Evolutionary conservation across 139 green algal species (phyloP), one percentile per base, ranked within the genome.

Genomic region (Mesotaenium endlicherianum): DNA sequence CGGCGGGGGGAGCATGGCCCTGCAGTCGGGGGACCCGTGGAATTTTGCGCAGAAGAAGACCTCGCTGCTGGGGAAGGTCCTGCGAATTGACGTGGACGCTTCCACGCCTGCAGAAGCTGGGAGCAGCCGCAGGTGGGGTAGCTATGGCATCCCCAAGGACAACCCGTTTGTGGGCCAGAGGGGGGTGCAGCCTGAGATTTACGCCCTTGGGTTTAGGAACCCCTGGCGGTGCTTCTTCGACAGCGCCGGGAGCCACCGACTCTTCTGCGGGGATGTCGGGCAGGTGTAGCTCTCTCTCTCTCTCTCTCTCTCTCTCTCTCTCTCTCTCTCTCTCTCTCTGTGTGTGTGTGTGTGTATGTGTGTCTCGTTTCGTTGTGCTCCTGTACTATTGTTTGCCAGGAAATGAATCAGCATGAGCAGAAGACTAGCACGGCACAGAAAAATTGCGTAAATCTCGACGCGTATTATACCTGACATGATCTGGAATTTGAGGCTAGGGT

Each of bases 191-290:
- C 45, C 26, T 16, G 44, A 75, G 45, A 40, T 81, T 14, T 81
- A 39, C 11, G 75, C 75, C 17, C 26, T 36, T 16, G 75, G 75
- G 30, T 81, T 81, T 43, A 30, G 36, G 26, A 72, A 81, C 38
- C 75, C 75, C 3, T 81, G 75, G 75, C 39, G 43, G 75, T 81
- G 75, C 38, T 40, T n/a, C n/a, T n/a, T n/a, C n/a, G n/a, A n/a
- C n/a, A n/a, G n/a, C n/a, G n/a, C n/a, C n/a, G n/a, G n/a, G n/a
- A n/a, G n/a, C n/a, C n/a, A n/a, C n/a, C n/a, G n/a, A n/a, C n/a
- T 75, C 42, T 77, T 72, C 4, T 83, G 76, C 76, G 76, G 76
- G 3, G 76, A 83, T 44, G 76, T 83, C 2, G 76, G 76, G 4
- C 76, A 83, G 76, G 76, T 83, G 30, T 64, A 20, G 20, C 26